These are phyloP conservation scores for Cenococcum geophilum DNA, from an alignment of 495 filamentous ascomycete genomes.

Conservation along the genomic window DNA sequence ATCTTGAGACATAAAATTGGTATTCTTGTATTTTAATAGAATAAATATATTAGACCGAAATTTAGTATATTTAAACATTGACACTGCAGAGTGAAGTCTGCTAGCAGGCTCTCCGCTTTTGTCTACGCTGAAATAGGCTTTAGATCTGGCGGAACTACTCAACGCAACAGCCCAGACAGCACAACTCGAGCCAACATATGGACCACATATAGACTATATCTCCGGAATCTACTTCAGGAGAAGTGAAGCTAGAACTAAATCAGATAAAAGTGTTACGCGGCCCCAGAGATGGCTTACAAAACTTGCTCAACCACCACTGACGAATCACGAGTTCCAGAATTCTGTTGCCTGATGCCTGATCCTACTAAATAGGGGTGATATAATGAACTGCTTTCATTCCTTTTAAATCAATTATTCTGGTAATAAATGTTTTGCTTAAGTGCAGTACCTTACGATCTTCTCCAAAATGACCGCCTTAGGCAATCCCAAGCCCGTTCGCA, in stretches of 20 bases:
- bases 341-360: conserved; percentile 1
- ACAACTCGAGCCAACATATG: not conserved
- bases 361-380: too few relatives aligned
- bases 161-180: not conserved
- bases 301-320: not conserved
- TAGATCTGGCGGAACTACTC: too few relatives aligned
- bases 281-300: not conserved
- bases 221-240: not conserved
- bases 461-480: conserved; percentile 3
- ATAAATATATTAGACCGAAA: too few relatives aligned
- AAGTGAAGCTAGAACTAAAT: not conserved
- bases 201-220: not conserved
- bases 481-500: conserved; percentile 13
- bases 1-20: too few relatives aligned
- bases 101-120: too few relatives aligned
- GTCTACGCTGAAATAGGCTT: too few relatives aligned
- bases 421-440: too few relatives aligned
- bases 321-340: not conserved
- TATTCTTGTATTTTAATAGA: too few relatives aligned
- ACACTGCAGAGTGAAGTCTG: too few relatives aligned
- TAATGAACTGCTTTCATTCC: too few relatives aligned
- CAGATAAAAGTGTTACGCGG: not conserved
- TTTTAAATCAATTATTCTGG: too few relatives aligned
- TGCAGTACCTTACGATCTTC: not conserved
- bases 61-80: too few relatives aligned